Percentiles rank a stretch among this genome's conserved stretches.
These are phyloP conservation scores for Atkinsonella hypoxylon DNA, from an alignment of 2,329 filamentous ascomycete species.

Conservation along the genomic window DNA sequence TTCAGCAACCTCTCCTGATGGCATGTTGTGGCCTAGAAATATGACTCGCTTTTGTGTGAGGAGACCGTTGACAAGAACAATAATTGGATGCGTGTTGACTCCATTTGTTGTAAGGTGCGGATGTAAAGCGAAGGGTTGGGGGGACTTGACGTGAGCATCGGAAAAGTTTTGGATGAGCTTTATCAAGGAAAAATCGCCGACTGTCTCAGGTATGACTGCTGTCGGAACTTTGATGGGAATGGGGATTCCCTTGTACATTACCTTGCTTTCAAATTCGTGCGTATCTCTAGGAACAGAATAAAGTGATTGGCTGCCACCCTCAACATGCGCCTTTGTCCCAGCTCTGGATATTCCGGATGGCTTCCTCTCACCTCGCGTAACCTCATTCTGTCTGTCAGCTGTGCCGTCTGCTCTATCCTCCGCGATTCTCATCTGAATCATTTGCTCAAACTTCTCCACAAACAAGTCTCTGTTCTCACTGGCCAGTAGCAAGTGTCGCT, in stretches of 20 bases:
- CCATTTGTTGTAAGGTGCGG: constrained; percentile 90
- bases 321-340: constrained; percentile 50
- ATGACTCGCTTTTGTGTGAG: constrained; percentile 94
- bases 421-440: constrained; percentile 72
- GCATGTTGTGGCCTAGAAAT: constrained; percentile 89
- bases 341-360: constrained; percentile 42
- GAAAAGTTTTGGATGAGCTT: constrained; percentile 96
- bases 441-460: constrained; percentile 91
- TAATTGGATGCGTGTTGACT: constrained; percentile 80
- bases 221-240: constrained; percentile 95
- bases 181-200: constrained; percentile 94
- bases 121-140: constrained; percentile 76
- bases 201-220: constrained; percentile 85
- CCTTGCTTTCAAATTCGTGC: constrained; percentile 91
- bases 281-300: constrained; percentile 84
- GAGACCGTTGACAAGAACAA: constrained; percentile 87
- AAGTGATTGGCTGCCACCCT: constrained; percentile 40
- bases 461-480: constrained; percentile 95
- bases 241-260: constrained; percentile 92
- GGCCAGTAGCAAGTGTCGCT: constrained; percentile 74
- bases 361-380: constrained; percentile 35
- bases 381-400: constrained; percentile 26
- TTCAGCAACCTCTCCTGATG: constrained; percentile 91
- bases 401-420: constrained; percentile 43
- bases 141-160: constrained; percentile 65